A percentile compares a stretch with the other conserved stretches of the same genome.
Evolutionary conservation across 2,329 filamentous ascomycete species (phyloP).

Genomic region (Ascochyta lentis): DNA sequence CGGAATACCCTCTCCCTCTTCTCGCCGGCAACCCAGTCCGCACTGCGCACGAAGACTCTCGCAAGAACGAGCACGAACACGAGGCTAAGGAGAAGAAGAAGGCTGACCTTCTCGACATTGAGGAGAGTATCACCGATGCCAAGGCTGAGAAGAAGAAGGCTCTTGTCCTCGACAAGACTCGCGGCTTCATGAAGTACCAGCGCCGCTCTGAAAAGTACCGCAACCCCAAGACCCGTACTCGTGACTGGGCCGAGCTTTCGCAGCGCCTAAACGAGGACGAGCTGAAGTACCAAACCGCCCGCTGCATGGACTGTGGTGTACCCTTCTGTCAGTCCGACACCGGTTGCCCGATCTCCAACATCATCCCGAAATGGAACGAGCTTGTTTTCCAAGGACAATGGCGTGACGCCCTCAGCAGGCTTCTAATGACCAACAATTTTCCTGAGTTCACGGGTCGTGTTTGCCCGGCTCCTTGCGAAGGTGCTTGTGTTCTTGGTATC

Average conservation of each 20-base stretch:
- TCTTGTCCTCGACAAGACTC: constrained; percentile 95
- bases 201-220: constrained; percentile 94
- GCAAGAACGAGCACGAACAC: constrained; percentile 64
- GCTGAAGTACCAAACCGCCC: constrained; percentile 93
- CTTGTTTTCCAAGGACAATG: constrained; percentile 71
- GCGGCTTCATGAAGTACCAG: constrained; percentile 96
- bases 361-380: constrained; percentile 97
- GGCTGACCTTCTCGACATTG: constrained; percentile 76
- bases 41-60: constrained; percentile 59
- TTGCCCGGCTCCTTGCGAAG: constrained; percentile 94
- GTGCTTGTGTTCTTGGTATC: constrained; percentile 93
- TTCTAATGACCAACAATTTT: constrained; percentile 98
- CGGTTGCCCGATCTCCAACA: constrained; percentile 94
- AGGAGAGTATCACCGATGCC: constrained; percentile 85
- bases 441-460: constrained; percentile 97
- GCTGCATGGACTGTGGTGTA: constrained; percentile 99
- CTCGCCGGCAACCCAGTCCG: constrained; percentile 71
- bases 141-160: constrained; percentile 90
- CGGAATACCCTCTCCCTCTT: constrained; percentile 80
- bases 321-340: constrained; percentile 97
- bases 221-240: constrained; percentile 78
- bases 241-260: constrained; percentile 93
- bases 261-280: constrained; percentile 89
- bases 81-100: constrained; percentile 71
- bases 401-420: constrained; percentile 87